Base-by-base conservation (phyloP, 805 yeast genomes). In the Kuraishia capsulata region DNA sequence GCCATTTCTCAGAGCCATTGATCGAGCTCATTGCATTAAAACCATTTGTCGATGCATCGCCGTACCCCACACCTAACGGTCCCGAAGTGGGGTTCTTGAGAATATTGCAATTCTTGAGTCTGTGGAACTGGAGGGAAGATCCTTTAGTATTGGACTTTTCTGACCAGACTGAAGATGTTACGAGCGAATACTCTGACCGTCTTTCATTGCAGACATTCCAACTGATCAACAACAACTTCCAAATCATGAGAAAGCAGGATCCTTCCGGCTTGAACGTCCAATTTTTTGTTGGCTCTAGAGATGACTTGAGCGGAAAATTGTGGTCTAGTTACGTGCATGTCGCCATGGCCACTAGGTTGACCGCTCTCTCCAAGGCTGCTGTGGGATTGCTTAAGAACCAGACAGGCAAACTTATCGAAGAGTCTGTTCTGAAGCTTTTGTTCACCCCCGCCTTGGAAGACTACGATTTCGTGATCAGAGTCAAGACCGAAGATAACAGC, bases 71-170 rank as follows among this genome's bases (percentile, higher is more conserved):
- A 2, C 97, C 98, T 3, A 75, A 81, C 20, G 78, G 90, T 39
- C 77, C 81, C 6, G 80, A 78, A 44, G 71, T 81, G 39, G 98
- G 96, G 4, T 87, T 92, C 54, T 62, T 85, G 42, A 78, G 92
- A 42, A 71, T 80, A 10, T 55, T 92, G 29, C 65, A 73, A 35
- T 84, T 81, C 50, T 56, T 92, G 33, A 71, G 95, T 20, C 61
- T 61, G 32, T 92, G 98, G 98, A 88, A 92, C 57, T 92, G 98
- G 98, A 81, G 76, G 49, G 94, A 84, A 44, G 87, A 81, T 35
- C 82, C 96, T 1, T 61, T 92, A 43, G 73, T 89, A 39, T 61
- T 92, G 43, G 97, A 92, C 51, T 61, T 86, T 47, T 77, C 81
- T 11, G 78, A 68, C 41, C 73, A 73, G 43, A 61, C 64, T 5